Conservation (phyloP, 2,329 filamentous ascomycete species). For the Grosmannia penicillata region DNA sequence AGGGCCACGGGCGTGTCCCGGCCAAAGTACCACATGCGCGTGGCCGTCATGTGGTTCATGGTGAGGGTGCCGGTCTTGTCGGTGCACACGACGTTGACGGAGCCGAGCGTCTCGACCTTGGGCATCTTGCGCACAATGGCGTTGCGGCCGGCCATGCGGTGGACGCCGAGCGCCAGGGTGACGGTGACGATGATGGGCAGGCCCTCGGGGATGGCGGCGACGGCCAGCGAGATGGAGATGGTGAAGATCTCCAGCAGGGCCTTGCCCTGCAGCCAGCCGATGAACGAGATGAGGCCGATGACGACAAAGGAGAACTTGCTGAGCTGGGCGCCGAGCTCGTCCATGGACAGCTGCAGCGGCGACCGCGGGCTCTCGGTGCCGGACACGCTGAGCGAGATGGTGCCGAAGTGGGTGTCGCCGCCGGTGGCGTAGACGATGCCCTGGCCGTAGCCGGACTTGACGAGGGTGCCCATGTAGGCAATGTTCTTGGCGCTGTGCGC, state of each 20-base stretch:
- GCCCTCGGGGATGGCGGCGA: constrained; percentile 91
- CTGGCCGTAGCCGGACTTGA: constrained; percentile 88
- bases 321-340: constrained; percentile 86
- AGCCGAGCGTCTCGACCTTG: constrained; percentile 92
- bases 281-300: constrained; percentile 80
- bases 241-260: constrained; percentile 88
- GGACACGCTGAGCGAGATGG: constrained; percentile 84
- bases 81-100: constrained; percentile 98
- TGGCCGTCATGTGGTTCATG: constrained; percentile 96
- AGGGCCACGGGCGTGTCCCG: constrained; percentile 36
- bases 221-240: constrained; percentile 89
- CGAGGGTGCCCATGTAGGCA: constrained; percentile 94
- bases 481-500: constrained; percentile 73
- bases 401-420: constrained; percentile 85
- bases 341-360: constrained; percentile 90
- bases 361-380: constrained; percentile 93
- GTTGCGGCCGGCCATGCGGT: constrained; percentile 89
- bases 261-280: constrained; percentile 84
- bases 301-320: constrained; percentile 95
- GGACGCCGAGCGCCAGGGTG: constrained; percentile 82
- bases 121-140: constrained; percentile 93
- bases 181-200: constrained; percentile 97
- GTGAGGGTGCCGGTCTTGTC: constrained; percentile 94
- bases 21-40: constrained; percentile 92
- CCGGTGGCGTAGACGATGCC: constrained; percentile 97